A percentile compares a stretch with the other conserved stretches of the same genome.
phyloP scores from a whole-genome alignment of 768 basidiomycete species.

The Botryobasidium botryosum region DNA sequence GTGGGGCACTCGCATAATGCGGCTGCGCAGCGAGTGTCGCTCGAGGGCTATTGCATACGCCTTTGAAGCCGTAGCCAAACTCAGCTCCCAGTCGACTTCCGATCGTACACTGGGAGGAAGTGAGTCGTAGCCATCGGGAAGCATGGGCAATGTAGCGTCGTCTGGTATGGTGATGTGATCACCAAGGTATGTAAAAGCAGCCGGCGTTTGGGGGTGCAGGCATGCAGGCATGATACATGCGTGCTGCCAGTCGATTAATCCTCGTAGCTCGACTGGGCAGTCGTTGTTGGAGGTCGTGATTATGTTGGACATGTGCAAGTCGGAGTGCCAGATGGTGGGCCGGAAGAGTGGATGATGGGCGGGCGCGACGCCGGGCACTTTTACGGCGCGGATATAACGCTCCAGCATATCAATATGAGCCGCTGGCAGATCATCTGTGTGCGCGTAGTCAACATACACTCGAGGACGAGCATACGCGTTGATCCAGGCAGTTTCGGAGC shows the following conservation, averaged over 20 bases:
- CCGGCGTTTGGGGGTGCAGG: background rate
- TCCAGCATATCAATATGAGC: background rate
- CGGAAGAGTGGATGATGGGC: background rate
- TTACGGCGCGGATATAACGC: background rate
- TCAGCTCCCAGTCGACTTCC: no score
- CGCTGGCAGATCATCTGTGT: background rate
- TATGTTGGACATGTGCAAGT: constrained; percentile 12
- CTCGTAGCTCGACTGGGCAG: background rate
- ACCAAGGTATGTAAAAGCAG: background rate
- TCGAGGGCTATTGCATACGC: no score
- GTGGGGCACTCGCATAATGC: no score
- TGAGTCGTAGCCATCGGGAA: no score
- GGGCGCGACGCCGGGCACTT: background rate
- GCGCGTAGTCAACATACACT: background rate
- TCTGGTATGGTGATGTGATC: no score
- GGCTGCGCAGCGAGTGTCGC: no score
- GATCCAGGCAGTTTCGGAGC: background rate
- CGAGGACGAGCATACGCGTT: background rate
- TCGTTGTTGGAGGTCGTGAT: constrained; percentile 11
- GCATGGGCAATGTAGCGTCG: no score
- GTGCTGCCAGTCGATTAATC: constrained; percentile 14
- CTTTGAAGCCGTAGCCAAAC: no score
- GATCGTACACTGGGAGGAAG: no score
- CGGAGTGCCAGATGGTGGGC: constrained; percentile 13
- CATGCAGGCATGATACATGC: background rate